These are phyloP conservation scores for Globisporangium orthogonon DNA, from an alignment of 352 stramenopile species.

Conservation along the genomic window DNA sequence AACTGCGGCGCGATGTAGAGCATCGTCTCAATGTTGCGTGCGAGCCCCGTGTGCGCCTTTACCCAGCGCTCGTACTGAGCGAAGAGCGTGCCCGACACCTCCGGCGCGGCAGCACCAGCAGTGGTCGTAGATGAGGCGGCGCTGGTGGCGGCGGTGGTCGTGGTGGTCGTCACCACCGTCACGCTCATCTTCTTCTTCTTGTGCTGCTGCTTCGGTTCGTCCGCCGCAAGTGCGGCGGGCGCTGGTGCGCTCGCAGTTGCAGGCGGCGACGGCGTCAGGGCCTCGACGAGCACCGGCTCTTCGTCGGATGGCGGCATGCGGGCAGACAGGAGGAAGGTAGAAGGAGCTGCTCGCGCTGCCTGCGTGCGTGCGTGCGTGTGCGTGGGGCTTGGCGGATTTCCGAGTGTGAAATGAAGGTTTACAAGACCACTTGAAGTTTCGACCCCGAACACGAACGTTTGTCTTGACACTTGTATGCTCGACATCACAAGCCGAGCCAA, in stretches of 20 bases:
- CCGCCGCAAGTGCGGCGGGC: background rate
- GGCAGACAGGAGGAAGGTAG: too few relatives aligned
- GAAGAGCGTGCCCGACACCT: conserved; percentile 7
- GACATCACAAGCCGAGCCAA: too few relatives aligned
- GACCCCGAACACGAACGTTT: too few relatives aligned
- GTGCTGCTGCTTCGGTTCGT: background rate
- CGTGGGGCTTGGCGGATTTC: too few relatives aligned
- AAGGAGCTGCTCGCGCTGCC: too few relatives aligned
- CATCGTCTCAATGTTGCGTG: conserved; percentile 72
- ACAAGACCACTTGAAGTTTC: too few relatives aligned
- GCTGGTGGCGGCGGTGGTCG: background rate
- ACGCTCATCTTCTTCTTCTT: conserved; percentile 1
- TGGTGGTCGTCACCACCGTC: conserved; percentile 7
- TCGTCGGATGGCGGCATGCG: conserved; percentile 14
- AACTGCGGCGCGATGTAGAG: conserved; percentile 76
- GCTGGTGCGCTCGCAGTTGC: background rate
- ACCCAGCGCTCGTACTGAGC: conserved; percentile 67
- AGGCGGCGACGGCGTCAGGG: background rate
- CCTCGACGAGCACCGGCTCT: conserved; percentile 13
- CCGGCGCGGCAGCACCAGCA: conserved; percentile 2
- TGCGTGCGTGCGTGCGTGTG: too few relatives aligned
- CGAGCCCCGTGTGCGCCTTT: conserved; percentile 40
- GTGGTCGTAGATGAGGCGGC: background rate
- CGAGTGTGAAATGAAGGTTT: too few relatives aligned
- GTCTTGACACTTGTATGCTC: too few relatives aligned